Conservation (phyloP, 495 filamentous ascomycete species). For the Elaphomyces granulatus region DNA sequence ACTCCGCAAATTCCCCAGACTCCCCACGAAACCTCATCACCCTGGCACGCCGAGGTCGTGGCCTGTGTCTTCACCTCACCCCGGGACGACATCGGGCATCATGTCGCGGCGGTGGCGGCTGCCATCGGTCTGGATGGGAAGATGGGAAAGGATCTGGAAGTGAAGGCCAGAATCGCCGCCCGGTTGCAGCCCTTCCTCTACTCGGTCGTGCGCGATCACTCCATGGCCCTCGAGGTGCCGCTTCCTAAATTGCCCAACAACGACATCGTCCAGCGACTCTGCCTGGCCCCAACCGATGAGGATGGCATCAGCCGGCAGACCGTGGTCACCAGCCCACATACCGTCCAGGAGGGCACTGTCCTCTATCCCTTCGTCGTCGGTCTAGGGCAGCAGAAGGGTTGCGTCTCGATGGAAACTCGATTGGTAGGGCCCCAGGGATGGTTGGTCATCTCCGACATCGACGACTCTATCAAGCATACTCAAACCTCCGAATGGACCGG, state of each 20-base stretch:
- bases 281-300: constrained; percentile 51
- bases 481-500: constrained; percentile 63
- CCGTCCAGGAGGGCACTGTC: constrained; percentile 17
- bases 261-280: constrained; percentile 27
- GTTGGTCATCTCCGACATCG: constrained; percentile 82
- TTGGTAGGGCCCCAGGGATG: constrained; percentile 71
- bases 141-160: constrained; percentile 39
- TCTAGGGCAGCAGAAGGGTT: constrained; percentile 31
- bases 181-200: constrained; percentile 66
- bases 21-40: neutral
- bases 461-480: constrained; percentile 92
- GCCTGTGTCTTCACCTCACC: constrained; percentile 63
- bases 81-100: constrained; percentile 46
- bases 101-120: constrained; percentile 57
- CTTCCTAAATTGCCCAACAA: constrained; percentile 20
- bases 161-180: constrained; percentile 49
- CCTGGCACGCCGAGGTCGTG: constrained; percentile 70
- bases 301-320: constrained; percentile 56
- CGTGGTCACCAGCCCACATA: constrained; percentile 22
- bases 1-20: constrained; percentile 15
- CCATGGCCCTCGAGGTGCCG: constrained; percentile 43
- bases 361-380: constrained; percentile 21
- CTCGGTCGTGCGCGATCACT: constrained; percentile 51
- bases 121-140: constrained; percentile 50
- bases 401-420: constrained; percentile 47